Evolutionary conservation across 2,329 filamentous ascomycete species (phyloP).

Genomic region (Ceratocystis cacaofunesta): DNA sequence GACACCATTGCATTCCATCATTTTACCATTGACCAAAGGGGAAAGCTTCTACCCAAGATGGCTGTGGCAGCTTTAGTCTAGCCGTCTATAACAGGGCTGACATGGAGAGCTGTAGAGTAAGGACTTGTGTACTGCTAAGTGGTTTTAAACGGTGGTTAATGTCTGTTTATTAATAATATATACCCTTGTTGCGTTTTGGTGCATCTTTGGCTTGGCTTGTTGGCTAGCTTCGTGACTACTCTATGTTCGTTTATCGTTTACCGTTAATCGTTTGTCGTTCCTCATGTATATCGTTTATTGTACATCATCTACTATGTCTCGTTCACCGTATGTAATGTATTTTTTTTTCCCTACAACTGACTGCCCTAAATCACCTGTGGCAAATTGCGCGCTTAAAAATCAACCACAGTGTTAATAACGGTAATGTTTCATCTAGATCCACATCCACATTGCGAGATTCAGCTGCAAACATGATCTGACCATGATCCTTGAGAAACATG

Average conservation of each 20-base stretch:
- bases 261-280: too few species aligned
- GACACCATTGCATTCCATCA: conserved; percentile 32
- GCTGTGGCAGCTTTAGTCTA: conserved; percentile 16
- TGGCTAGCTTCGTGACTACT: not conserved
- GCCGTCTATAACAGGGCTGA: not conserved
- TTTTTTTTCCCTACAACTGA: too few species aligned
- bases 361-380: not conserved
- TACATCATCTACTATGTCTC: not conserved
- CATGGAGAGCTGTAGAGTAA: not conserved
- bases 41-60: conserved; percentile 15
- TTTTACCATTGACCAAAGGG: conserved; percentile 27
- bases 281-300: not conserved
- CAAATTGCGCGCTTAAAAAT: not conserved
- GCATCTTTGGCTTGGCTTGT: too few species aligned
- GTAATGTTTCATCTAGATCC: not conserved
- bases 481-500: not conserved
- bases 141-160: not conserved
- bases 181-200: not conserved
- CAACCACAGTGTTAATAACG: not conserved
- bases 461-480: not conserved
- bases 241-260: too few species aligned
- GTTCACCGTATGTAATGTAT: not conserved
- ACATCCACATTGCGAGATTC: not conserved
- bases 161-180: not conserved
- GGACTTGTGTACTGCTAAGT: not conserved